Evolutionary conservation across 257 asterid genomes (phyloP).

Genomic region (Solanum stenotomum): DNA sequence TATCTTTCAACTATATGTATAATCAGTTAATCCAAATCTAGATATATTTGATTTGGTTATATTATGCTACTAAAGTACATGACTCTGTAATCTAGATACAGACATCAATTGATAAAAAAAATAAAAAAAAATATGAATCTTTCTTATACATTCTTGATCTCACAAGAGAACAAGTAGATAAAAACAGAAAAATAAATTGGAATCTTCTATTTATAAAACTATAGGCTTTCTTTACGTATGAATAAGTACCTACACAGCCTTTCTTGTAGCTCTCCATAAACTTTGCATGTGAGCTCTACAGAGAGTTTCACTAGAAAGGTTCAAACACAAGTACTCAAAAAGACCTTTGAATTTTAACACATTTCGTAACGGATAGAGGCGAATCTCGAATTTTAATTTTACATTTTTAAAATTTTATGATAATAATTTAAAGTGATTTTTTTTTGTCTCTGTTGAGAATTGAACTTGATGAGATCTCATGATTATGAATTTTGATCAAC

Average conservation of each 20-base stretch:
- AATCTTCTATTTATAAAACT: slow-evolving; percentile 2
- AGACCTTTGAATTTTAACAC: neutral
- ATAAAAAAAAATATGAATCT: neutral
- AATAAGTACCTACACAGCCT: neutral
- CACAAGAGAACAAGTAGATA: neutral
- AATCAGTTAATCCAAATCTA: neutral
- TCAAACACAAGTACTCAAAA: neutral
- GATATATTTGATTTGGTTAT: neutral
- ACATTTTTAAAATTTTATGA: too few species aligned
- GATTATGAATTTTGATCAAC: neutral
- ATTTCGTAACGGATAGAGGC: neutral
- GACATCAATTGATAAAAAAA: neutral
- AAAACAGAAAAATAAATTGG: neutral
- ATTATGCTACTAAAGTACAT: neutral
- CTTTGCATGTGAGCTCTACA: slow-evolving; percentile 6
- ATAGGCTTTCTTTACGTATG: neutral
- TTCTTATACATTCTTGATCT: neutral
- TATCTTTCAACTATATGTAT: neutral
- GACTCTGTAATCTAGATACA: neutral
- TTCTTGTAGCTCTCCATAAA: neutral
- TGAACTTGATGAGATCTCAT: neutral
- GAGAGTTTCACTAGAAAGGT: neutral
- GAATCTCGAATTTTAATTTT: too few species aligned
- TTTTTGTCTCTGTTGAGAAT: too few species aligned
- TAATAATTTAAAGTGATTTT: neutral